Conservation (phyloP, 1,284 basidiomycete genomes). For the Fistulinella cinereoalba region DNA sequence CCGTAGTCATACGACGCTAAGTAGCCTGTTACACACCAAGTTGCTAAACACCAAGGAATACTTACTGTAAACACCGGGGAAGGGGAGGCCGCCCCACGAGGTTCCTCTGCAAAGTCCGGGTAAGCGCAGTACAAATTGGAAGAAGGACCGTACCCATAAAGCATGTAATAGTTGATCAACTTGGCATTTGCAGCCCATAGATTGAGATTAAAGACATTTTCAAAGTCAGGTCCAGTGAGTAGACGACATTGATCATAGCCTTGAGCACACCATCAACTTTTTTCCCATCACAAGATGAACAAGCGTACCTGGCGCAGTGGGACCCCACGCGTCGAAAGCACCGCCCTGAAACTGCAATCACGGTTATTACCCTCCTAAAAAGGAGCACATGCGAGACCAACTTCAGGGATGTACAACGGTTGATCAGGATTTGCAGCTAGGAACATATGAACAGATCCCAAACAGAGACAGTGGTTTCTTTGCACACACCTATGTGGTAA, state of each 20-base stretch:
- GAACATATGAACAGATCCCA: constrained; percentile 7
- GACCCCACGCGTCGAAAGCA: constrained; percentile 73
- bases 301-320: constrained; percentile 51
- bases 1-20: constrained; percentile 66
- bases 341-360: constrained; percentile 63
- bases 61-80: constrained; percentile 59
- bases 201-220: constrained; percentile 71
- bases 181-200: constrained; percentile 78
- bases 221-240: constrained; percentile 67
- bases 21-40: constrained; percentile 8
- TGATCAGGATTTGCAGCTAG: constrained; percentile 27
- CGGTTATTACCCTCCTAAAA: constrained; percentile 8
- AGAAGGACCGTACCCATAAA: constrained; percentile 54
- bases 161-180: constrained; percentile 76
- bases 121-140: constrained; percentile 1
- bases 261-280: constrained; percentile 15
- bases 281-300: not conserved
- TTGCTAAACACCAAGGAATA: not conserved
- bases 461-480: not conserved
- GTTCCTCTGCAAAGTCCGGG: constrained; percentile 53
- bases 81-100: constrained; percentile 74
- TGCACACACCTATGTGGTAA: constrained; percentile 28
- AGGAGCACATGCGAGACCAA: constrained; percentile 9
- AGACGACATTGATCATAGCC: constrained; percentile 49
- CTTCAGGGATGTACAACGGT: constrained; percentile 35